Conservation (phyloP, 371 early-diverging fungal species). For the Ordospora pajunii region DNA sequence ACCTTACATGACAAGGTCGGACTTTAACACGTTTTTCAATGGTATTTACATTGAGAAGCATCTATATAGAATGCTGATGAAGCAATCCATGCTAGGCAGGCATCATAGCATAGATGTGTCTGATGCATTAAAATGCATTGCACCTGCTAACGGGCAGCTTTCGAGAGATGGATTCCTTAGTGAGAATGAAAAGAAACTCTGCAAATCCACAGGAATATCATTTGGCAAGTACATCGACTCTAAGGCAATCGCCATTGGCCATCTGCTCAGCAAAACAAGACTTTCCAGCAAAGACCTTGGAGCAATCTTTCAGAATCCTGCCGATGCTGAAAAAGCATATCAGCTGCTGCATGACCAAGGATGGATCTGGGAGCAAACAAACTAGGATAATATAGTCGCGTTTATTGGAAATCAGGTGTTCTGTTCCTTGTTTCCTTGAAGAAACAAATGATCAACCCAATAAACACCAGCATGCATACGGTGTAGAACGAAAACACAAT, state of each 20-base stretch:
- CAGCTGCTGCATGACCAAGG: neutral
- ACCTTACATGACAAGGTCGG: constrained; percentile 70
- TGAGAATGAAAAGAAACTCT: neutral
- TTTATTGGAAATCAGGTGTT: constrained; percentile 37
- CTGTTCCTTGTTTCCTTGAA: constrained; percentile 43
- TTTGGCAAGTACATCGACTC: neutral
- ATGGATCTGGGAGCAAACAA: neutral
- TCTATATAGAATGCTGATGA: neutral
- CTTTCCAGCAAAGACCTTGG: neutral
- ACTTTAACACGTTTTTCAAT: constrained; percentile 70
- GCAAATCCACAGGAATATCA: neutral
- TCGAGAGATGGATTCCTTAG: neutral
- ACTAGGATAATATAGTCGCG: neutral
- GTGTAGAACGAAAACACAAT: constrained; percentile 18
- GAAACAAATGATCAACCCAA: neutral
- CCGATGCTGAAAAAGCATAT: neutral
- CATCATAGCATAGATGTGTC: too few relatives aligned
- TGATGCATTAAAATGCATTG: too few relatives aligned
- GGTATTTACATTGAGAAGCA: constrained; percentile 62
- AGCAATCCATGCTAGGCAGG: neutral
- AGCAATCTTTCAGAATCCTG: neutral
- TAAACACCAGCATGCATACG: constrained; percentile 6
- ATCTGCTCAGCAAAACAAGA: neutral
- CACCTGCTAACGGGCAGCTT: too few relatives aligned
- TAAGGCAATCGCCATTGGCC: neutral